Base-by-base conservation (phyloP, 2,329 filamentous ascomycete genomes). In the Neonectria punicea region DNA sequence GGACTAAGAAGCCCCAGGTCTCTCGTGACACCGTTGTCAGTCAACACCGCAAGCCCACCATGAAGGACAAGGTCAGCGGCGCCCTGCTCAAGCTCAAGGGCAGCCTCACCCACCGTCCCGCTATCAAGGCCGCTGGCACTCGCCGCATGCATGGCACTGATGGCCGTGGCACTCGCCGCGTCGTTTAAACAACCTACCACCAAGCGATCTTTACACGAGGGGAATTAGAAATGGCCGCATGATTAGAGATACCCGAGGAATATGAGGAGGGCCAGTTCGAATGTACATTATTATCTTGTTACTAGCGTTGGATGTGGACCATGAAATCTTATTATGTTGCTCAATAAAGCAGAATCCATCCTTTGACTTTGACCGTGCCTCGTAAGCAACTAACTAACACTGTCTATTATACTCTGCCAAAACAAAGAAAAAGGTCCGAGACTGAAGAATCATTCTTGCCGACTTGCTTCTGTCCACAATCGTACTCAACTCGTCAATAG, bases 21-120 rank as follows among this genome's bases (percentile, higher is more conserved):
- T 73, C 78, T 1, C 81, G 80, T 7, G 80, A 73, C 77, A 2
- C 81, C 2, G 80, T 82, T 16, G 86, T 88, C 66, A 89, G 91
- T 76, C 91, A 93, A 58, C 87, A 88, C 76, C 88, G 92, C 74
- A 88, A 90, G 73, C 85, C 88, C 3, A 87, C 85, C 43, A 82
- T 94, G 69, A 90, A 90, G 51, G 92, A 95, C 81, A 95, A 94
- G 80, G 85, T 95, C 71, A 90, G 87, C 54, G 93, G 93, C 18
- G 92, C 92, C 0, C 82, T 95, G 77, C 84, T 92, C 81, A 93
- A 87, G 82, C 79, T 95, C 68, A 89, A 89, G 78, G 92, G 93
- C 8, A 87, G 83, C 58, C 76, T 95, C 62, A 94, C 90, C 1
- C 80, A 87, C 53, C 84, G 89, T 44, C 90, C 92, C 2, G 92